Conservation (phyloP, 2,329 filamentous ascomycete species). For the Nigrospora osmanthi region DNA sequence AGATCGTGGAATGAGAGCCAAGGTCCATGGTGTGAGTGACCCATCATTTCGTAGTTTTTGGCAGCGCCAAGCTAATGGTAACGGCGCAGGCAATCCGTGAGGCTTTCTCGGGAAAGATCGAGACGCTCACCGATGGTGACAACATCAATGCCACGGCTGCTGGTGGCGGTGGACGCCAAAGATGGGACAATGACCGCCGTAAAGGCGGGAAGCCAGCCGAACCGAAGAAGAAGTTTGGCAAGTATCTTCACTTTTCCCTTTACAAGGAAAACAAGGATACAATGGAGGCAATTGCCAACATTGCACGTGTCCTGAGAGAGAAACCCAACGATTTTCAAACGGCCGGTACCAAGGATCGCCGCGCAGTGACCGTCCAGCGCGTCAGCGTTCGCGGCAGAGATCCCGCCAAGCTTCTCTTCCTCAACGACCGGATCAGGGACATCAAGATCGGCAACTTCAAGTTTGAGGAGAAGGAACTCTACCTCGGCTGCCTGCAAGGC, state of each 20-base stretch:
- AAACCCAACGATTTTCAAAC: constrained; percentile 66
- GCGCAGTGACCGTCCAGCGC: constrained; percentile 78
- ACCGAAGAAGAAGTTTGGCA: constrained; percentile 39
- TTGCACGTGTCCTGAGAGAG: constrained; percentile 66
- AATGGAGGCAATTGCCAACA: constrained; percentile 77
- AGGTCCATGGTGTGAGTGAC: constrained; percentile 36
- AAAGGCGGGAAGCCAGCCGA: constrained; percentile 14
- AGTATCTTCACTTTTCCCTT: constrained; percentile 82
- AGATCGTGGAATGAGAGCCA: constrained; percentile 17
- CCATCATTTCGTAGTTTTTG: background rate
- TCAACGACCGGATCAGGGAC: constrained; percentile 56
- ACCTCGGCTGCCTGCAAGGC: constrained; percentile 75
- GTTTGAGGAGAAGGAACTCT: constrained; percentile 63
- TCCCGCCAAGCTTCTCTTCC: constrained; percentile 51
- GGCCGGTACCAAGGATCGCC: constrained; percentile 84
- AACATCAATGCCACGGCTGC: constrained; percentile 49
- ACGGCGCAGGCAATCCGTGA: constrained; percentile 53
- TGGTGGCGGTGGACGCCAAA: constrained; percentile 11
- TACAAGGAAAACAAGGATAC: constrained; percentile 98
- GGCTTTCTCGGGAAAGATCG: constrained; percentile 70
- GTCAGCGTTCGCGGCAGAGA: constrained; percentile 54
- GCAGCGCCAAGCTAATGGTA: constrained; percentile 7
- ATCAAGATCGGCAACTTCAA: constrained; percentile 72
- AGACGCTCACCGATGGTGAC: constrained; percentile 56
- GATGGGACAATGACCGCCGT: constrained; percentile 18